Evolutionary conservation across 108 stramenopile species (phyloP), one percentile per base, ranked within the genome.

Genomic region (Skeletonema marinoi): DNA sequence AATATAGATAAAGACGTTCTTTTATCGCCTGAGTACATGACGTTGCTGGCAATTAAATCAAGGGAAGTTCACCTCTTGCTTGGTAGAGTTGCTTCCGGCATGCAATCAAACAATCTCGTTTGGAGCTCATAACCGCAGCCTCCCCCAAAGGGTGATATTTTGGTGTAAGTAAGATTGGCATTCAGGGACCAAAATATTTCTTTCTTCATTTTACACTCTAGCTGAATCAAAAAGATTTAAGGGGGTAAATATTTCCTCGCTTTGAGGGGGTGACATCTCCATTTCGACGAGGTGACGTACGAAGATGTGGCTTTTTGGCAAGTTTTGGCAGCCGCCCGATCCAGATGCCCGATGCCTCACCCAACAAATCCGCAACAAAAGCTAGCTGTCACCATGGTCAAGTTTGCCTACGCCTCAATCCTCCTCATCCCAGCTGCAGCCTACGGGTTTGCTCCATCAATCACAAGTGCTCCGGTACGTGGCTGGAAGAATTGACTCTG

Each of bases 361-460:
- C n/a, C n/a, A 44, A 44, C 38, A 46, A n/a, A 46, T n/a, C 41
- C 41, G 41, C 36, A 36, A 36, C 6, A 36, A 46, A 3, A 46
- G 16, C 16, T 46, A 46, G 39, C 16, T 46, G 14, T n/a, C 16
- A 46, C 14, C 44, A 46, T 46, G 44, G 44, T 46, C 44, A 46
- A 46, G 44, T 46, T 46, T 46, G 44, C 44, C 44, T 46, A 46
- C 44, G 63, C 58, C 8, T 38, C 66, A 75, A 39, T 66, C 51
- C 30, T 75, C 42, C 74, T 75, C 42, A 32, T 75, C 13, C 74
- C 74, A 38, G 38, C 66, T 14, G 73, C 73, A 4, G 74, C 74
- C 14, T 60, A 67, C 33, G 56, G 66, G 10, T 75, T 75, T 38
- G 38, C 74, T 4, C 74, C 74, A 44, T 65, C 66, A n/a, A n/a